Evolutionary conservation across 1,284 basidiomycete species (phyloP), one percentile per base, ranked within the genome.

Genomic region (Heimioporus retisporus): DNA sequence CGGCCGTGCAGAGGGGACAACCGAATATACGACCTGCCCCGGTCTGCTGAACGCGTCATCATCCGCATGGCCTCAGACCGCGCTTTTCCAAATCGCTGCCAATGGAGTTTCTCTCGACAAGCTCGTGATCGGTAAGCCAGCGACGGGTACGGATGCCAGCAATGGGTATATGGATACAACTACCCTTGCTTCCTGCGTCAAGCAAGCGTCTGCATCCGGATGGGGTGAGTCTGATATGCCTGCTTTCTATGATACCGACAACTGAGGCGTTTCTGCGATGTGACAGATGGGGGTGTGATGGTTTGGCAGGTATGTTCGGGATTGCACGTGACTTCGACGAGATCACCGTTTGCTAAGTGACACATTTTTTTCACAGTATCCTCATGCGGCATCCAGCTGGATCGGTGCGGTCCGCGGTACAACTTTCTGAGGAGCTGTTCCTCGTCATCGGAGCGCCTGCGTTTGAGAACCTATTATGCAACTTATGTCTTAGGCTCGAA

Each of bases 91-190:
- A 23, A 65, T 65, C 11, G 18, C 63, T n/a, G 40, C 35, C 4
- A 65, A 61, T 15, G 59, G 63, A 2, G 59, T 65, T 21, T 10
- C 46, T 43, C 54, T 65, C 23, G 6, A 65, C 54, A 65, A 61
- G 18, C 46, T 65, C 21, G 54, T 65, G 35, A 61, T 65, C 25
- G 63, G 59, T 5, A 65, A 65, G n/a, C 63, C 63, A 19, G 59
- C 40, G 14, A 61, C 59, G 2, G 1, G 46, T 19, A 18, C 54
- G n/a, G 59, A 65, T 18, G 63, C 59, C 10, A 43, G 18, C 16
- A 57, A 35, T 68, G 90, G 90, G 6, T 89, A 82, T 72, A 88
- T 92, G 69, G 76, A 74, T 35, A 80, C 89, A 10, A 70, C 80
- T 2, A 85, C 83, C 1, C 80, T 91, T 18, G 61, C 61, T n/a